Evolutionary conservation across 192 early-diverging fungal species (phyloP).

Genomic region (Chytriomyces confervae): DNA sequence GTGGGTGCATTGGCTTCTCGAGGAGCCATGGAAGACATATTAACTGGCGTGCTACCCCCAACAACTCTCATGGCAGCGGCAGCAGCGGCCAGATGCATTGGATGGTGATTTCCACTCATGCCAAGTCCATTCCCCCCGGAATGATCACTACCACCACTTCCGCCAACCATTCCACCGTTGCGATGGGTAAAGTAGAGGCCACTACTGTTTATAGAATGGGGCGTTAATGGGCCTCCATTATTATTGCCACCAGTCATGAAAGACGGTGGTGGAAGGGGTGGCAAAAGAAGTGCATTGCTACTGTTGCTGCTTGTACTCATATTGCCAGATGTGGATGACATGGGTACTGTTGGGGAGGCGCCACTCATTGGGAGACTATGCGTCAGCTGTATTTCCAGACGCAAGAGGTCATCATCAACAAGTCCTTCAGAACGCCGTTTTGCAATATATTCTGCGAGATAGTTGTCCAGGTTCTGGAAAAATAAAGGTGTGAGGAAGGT

Average conservation of each 20-base stretch:
- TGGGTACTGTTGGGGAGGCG: background rate
- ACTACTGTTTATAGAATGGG: background rate
- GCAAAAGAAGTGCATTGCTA: background rate
- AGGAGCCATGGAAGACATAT: background rate
- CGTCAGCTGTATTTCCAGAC: conserved; percentile 35
- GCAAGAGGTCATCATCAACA: conserved; percentile 22
- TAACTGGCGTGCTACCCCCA: background rate
- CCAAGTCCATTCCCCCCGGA: conserved; percentile 2
- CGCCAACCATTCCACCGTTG: too few relatives aligned
- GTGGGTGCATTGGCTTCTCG: background rate
- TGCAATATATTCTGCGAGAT: conserved; percentile 34
- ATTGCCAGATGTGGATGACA: background rate
- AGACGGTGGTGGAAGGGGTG: conserved; percentile 28
- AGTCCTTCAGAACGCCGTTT: conserved; percentile 36
- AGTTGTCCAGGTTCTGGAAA: conserved; percentile 35
- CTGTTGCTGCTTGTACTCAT: conserved; percentile 7
- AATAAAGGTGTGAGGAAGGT: background rate
- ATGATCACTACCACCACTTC: background rate
- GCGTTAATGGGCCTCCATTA: background rate
- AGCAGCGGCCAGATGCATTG: conserved; percentile 34
- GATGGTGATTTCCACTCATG: conserved; percentile 30
- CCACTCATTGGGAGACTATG: conserved; percentile 13
- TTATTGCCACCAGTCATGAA: background rate
- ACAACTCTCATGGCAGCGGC: conserved; percentile 11
- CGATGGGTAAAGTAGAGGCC: background rate